Conservation (phyloP, 441 rosid species). For the Metrosideros polymorpha region DNA sequence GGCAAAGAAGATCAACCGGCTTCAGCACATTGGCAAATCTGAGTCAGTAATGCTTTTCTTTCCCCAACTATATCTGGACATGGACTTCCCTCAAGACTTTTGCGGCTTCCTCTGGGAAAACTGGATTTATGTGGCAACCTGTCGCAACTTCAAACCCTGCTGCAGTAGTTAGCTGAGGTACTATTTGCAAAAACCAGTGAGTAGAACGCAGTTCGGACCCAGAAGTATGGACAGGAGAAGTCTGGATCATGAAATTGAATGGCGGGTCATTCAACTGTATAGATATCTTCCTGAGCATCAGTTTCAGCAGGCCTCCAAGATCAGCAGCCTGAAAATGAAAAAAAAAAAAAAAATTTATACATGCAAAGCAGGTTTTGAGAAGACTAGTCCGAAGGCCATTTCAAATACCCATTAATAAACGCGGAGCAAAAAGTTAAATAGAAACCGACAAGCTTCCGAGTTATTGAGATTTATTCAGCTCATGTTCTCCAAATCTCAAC, state of each 20-base stretch:
- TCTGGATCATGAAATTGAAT: conserved; percentile 86
- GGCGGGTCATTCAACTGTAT: conserved; percentile 59
- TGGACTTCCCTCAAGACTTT: conserved; percentile 55
- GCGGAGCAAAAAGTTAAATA: not conserved
- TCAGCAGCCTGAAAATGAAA: conserved; percentile 54
- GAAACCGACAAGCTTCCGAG: not conserved
- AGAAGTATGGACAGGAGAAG: conserved; percentile 45
- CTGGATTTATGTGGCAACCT: conserved; percentile 82
- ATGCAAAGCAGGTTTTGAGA: not conserved
- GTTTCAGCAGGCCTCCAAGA: conserved; percentile 62
- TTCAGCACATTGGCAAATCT: not conserved
- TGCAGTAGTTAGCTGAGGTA: conserved; percentile 55
- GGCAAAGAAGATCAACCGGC: not conserved
- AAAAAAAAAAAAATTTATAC: too few species aligned
- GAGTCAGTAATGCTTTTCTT: not conserved
- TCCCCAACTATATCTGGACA: conserved; percentile 1
- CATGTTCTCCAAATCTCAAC: not conserved
- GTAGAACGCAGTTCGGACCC: conserved; percentile 31
- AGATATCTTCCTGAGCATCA: conserved; percentile 56
- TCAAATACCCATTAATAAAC: not conserved
- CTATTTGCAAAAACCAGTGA: conserved; percentile 81
- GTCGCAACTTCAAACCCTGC: conserved; percentile 82
- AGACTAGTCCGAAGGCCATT: not conserved
- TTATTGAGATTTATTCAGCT: not conserved
- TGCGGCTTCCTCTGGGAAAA: conserved; percentile 85